Percentiles rank a stretch among this genome's conserved stretches.
These are phyloP conservation scores for Setomelanomma holmii DNA, from an alignment of 2,329 filamentous ascomycete species.

Conservation along the genomic window DNA sequence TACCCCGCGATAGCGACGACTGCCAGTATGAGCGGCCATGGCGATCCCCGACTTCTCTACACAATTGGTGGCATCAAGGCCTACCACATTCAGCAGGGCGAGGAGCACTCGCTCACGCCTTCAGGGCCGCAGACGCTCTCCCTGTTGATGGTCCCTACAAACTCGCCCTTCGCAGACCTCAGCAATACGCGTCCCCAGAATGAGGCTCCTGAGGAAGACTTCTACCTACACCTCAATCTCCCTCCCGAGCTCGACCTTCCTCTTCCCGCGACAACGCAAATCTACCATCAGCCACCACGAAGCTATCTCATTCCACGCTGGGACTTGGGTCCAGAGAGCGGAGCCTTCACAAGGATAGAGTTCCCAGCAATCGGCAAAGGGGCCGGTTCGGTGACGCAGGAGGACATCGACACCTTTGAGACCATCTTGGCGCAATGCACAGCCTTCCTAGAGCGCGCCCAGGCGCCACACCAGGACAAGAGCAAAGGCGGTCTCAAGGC, in stretches of 20 bases:
- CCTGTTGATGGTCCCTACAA: conserved; percentile 93
- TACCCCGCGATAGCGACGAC: conserved; percentile 16
- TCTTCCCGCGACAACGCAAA: conserved; percentile 92
- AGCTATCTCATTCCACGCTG: conserved; percentile 96
- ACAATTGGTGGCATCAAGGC: conserved; percentile 83
- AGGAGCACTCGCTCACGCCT: conserved; percentile 81
- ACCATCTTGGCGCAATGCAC: conserved; percentile 98
- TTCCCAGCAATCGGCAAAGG: conserved; percentile 79
- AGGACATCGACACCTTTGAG: conserved; percentile 95
- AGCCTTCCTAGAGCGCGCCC: conserved; percentile 86
- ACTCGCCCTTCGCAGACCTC: conserved; percentile 69
- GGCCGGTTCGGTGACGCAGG: conserved; percentile 71
- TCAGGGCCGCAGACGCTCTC: conserved; percentile 90
- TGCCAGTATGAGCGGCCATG: conserved; percentile 56
- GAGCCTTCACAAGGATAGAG: conserved; percentile 91
- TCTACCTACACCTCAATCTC: conserved; percentile 94
- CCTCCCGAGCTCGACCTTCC: conserved; percentile 94
- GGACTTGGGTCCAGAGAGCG: conserved; percentile 87
- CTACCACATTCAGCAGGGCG: conserved; percentile 88
- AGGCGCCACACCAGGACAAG: conserved; percentile 60
- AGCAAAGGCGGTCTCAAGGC: conserved; percentile 42
- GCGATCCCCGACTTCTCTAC: conserved; percentile 64
- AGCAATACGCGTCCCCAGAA: conserved; percentile 64
- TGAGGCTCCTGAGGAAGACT: conserved; percentile 72
- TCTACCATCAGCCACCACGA: conserved; percentile 91